Evolutionary conservation across 495 filamentous ascomycete genomes (phyloP).

Genomic region (Schizothecium vesticola): DNA sequence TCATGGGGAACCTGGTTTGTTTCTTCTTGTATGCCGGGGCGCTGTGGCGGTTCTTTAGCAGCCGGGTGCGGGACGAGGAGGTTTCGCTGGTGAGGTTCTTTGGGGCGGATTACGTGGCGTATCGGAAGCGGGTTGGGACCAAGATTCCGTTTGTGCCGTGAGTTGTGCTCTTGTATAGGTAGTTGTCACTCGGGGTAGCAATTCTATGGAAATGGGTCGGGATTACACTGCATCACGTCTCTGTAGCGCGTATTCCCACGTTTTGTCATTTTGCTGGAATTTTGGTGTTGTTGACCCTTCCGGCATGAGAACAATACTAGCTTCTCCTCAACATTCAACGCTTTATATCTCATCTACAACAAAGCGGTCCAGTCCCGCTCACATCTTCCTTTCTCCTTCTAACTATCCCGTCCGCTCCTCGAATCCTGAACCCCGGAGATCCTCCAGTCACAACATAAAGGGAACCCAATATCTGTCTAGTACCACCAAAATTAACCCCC

Average conservation of each 20-base stretch:
- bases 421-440: not conserved
- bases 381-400: not conserved
- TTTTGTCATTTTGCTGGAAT: not conserved
- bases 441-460: not conserved
- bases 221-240: not conserved
- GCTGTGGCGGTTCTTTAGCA: conserved; percentile 77
- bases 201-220: not conserved
- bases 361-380: not conserved
- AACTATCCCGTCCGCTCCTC: not conserved
- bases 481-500: not conserved
- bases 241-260: too few relatives aligned
- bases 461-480: not conserved
- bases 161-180: not conserved
- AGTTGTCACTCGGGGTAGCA: not conserved
- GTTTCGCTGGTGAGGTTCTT: conserved; percentile 74
- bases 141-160: conserved; percentile 64
- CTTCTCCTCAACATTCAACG: not conserved
- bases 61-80: conserved; percentile 75
- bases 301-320: not conserved
- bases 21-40: conserved; percentile 66
- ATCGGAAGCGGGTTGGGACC: conserved; percentile 58
- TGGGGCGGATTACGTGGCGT: conserved; percentile 71
- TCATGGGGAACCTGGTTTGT: conserved; percentile 79
- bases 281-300: not conserved
- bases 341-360: not conserved